Conservation (phyloP, 2,329 filamentous ascomycete genomes). For the Botryotinia calthae region DNA sequence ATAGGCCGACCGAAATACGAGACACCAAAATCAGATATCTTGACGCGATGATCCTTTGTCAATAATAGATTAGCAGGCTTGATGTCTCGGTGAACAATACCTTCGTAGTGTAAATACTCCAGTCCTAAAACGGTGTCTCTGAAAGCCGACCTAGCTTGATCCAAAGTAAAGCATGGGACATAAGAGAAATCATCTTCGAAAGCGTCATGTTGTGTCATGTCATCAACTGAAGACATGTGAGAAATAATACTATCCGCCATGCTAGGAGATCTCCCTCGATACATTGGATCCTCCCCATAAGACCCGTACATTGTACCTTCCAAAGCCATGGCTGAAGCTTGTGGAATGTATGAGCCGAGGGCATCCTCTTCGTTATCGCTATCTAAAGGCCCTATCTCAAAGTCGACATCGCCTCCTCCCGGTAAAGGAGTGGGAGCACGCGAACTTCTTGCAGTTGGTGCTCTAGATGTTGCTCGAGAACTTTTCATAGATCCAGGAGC, state of each 20-base stretch:
- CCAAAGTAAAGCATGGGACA: conserved; percentile 87
- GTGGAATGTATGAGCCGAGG: conserved; percentile 51
- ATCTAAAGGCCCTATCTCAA: conserved; percentile 39
- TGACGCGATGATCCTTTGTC: conserved; percentile 80
- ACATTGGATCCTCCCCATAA: conserved; percentile 56
- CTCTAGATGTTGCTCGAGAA: conserved; percentile 25
- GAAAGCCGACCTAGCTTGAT: conserved; percentile 79
- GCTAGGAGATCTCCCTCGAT: conserved; percentile 71
- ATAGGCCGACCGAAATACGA: conserved; percentile 93
- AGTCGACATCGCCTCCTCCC: conserved; percentile 40
- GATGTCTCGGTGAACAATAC: conserved; percentile 80
- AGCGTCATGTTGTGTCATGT: conserved; percentile 56
- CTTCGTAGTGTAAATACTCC: conserved; percentile 88
- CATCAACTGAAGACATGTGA: conserved; percentile 65
- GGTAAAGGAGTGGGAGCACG: conserved; percentile 38
- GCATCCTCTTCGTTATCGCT: conserved; percentile 56
- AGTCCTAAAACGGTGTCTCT: conserved; percentile 89
- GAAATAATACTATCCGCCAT: conserved; percentile 75
- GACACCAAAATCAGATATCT: conserved; percentile 98
- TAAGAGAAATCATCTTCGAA: conserved; percentile 88
- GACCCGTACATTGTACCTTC: conserved; percentile 77
- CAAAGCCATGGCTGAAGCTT: conserved; percentile 50
- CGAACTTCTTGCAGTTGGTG: conserved; percentile 35
- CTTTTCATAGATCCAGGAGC: conserved; percentile 30
- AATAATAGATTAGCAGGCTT: conserved; percentile 89